Evolutionary conservation across 352 stramenopile genomes (phyloP).

Genomic region (Halophytophthora batemanensis): DNA sequence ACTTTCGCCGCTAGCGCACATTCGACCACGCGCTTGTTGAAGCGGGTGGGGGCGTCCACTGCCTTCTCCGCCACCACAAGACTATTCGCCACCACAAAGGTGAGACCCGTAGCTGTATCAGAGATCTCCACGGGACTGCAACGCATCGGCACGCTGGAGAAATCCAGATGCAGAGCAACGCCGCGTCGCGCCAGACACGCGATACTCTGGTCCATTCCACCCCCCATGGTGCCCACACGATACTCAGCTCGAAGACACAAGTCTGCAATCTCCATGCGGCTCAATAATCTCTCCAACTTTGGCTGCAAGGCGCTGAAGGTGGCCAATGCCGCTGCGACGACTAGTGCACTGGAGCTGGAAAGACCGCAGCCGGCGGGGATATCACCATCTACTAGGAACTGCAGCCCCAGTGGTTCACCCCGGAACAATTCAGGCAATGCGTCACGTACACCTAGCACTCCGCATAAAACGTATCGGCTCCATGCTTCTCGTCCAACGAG

Average conservation of each 20-base stretch:
- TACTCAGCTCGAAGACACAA: constrained; percentile 54
- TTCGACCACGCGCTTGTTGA: constrained; percentile 83
- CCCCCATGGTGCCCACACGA: constrained; percentile 70
- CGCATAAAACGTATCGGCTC: constrained; percentile 42
- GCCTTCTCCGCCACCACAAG: constrained; percentile 71
- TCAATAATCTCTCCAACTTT: constrained; percentile 11
- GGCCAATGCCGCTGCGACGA: constrained; percentile 63
- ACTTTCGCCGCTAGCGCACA: constrained; percentile 71
- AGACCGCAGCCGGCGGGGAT: constrained; percentile 71
- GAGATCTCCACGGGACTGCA: constrained; percentile 14
- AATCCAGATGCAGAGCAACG: constrained; percentile 59
- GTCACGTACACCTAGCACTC: constrained; percentile 22
- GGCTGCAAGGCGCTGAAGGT: constrained; percentile 15
- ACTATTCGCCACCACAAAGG: constrained; percentile 79
- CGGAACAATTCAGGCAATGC: constrained; percentile 11
- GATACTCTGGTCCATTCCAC: constrained; percentile 84
- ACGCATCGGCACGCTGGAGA: constrained; percentile 23
- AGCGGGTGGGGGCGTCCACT: constrained; percentile 50
- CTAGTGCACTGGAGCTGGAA: constrained; percentile 78
- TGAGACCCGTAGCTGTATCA: constrained; percentile 20
- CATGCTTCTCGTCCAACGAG: constrained; percentile 14
- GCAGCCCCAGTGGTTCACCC: constrained; percentile 11
- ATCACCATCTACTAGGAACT: constrained; percentile 63
- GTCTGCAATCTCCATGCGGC: constrained; percentile 45
- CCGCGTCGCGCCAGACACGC: constrained; percentile 50